Evolutionary conservation across 345 rosid genomes (phyloP).

Genomic region (Lagerstroemia speciosa): DNA sequence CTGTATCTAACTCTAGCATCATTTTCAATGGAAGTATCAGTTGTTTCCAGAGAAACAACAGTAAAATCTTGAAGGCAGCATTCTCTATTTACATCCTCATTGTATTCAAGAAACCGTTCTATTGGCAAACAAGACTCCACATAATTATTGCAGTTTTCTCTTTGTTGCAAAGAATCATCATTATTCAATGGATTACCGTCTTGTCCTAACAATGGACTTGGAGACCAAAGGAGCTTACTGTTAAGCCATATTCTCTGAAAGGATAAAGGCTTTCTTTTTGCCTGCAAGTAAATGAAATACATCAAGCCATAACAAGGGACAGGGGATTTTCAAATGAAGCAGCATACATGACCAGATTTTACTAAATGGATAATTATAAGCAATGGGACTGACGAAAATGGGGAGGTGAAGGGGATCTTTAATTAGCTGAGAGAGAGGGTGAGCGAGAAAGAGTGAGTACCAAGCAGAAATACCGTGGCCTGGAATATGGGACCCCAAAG

Average conservation of each 20-base stretch:
- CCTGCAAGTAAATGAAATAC: slow-evolving; percentile 33
- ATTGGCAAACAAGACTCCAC: slow-evolving; percentile 57
- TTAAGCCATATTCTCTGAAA: slow-evolving; percentile 36
- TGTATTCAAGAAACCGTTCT: slow-evolving; percentile 63
- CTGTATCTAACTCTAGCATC: slow-evolving; percentile 22
- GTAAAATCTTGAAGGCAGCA: slow-evolving; percentile 10
- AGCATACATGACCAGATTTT: neutral
- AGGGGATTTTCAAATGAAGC: neutral
- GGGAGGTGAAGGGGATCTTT: neutral
- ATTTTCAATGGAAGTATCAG: slow-evolving; percentile 23
- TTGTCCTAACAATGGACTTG: slow-evolving; percentile 33
- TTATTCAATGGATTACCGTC: slow-evolving; percentile 16
- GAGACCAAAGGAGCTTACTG: slow-evolving; percentile 45
- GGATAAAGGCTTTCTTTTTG: slow-evolving; percentile 56
- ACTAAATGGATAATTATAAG: neutral
- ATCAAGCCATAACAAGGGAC: neutral
- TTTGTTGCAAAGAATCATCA: slow-evolving; percentile 26
- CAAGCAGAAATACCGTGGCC: slow-evolving; percentile 95
- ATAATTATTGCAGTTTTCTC: slow-evolving; percentile 36
- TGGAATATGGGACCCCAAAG: slow-evolving; percentile 90
- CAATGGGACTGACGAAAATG: neutral
- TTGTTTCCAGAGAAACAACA: slow-evolving; percentile 15
- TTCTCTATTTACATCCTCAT: slow-evolving; percentile 19
- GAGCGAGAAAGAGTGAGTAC: slow-evolving; percentile 27
- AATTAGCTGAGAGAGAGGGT: neutral